Conservation (phyloP, 2,329 filamentous ascomycete genomes). For the Tolypocladium capitatum region DNA sequence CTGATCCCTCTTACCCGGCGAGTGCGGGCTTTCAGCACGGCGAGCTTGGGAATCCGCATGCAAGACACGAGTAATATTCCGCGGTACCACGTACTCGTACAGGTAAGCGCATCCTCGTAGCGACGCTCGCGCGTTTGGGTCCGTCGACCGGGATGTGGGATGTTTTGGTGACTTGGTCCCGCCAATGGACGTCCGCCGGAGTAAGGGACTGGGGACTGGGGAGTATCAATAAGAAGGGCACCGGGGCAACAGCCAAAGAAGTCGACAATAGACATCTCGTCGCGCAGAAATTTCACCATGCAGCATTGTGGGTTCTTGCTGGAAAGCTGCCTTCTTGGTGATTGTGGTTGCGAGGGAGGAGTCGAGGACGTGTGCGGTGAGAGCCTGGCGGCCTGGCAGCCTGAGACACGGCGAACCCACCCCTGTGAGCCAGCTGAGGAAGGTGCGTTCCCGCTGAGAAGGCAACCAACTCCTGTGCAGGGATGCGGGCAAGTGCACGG, state of each 20-base stretch:
- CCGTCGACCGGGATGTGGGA: not conserved
- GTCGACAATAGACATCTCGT: not conserved
- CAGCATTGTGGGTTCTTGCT: not conserved
- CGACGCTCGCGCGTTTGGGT: not conserved
- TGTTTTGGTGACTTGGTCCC: not conserved
- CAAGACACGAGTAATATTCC: not conserved
- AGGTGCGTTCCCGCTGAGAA: not conserved
- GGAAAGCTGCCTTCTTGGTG: not conserved
- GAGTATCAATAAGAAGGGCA: not conserved
- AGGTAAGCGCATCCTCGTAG: not conserved
- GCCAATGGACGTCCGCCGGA: too few relatives aligned
- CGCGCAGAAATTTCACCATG: not conserved
- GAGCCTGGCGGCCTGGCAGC: not conserved
- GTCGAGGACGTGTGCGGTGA: not conserved
- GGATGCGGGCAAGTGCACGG: not conserved
- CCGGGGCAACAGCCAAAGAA: not conserved
- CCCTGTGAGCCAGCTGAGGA: not conserved
- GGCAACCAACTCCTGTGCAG: not conserved
- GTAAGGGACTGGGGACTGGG: too few relatives aligned
- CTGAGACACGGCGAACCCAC: not conserved
- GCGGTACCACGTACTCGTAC: not conserved
- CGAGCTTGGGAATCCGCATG: not conserved
- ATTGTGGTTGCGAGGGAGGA: not conserved
- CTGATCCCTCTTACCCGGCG: not conserved
- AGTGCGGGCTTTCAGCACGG: not conserved